phyloP scores from a whole-genome alignment of 768 basidiomycete genomes.

The Serendipita indica region DNA sequence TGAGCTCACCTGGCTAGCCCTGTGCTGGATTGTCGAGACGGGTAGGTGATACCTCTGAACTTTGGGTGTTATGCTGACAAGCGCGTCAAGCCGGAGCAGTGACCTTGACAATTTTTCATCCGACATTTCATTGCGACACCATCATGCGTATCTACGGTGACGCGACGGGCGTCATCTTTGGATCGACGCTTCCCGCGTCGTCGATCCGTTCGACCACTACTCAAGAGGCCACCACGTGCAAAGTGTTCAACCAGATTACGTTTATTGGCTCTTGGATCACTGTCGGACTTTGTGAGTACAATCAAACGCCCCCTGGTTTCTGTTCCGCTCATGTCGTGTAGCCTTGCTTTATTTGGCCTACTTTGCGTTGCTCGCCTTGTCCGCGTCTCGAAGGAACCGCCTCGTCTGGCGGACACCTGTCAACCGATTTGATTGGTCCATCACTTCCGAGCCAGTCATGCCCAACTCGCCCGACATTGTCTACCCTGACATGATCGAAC shows the following conservation, averaged over 20 bases:
- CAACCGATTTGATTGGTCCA: slow-evolving; percentile 5
- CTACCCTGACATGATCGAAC: slow-evolving; percentile 1
- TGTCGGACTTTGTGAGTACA: slow-evolving; percentile 3
- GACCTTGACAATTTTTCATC: not conserved
- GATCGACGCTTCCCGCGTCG: not conserved
- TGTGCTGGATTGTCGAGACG: not conserved
- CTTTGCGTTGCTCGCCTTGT: not conserved
- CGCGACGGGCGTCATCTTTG: not conserved
- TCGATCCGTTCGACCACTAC: not conserved
- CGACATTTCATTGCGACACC: not conserved
- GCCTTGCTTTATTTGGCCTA: not conserved
- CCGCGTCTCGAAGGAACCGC: not conserved
- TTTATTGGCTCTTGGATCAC: not conserved
- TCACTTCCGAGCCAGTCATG: not conserved
- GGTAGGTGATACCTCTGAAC: not conserved
- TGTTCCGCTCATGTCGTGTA: not conserved
- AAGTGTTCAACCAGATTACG: not conserved
- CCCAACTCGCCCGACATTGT: not conserved
- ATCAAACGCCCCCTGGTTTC: not conserved
- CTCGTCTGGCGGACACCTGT: not conserved
- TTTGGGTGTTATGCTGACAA: not conserved
- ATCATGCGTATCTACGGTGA: not conserved
- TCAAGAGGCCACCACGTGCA: not conserved
- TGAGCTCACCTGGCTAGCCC: not conserved
- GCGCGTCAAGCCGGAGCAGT: not conserved